Evolutionary conservation across 305 asterid species (phyloP).

Genomic region (Withania somnifera): DNA sequence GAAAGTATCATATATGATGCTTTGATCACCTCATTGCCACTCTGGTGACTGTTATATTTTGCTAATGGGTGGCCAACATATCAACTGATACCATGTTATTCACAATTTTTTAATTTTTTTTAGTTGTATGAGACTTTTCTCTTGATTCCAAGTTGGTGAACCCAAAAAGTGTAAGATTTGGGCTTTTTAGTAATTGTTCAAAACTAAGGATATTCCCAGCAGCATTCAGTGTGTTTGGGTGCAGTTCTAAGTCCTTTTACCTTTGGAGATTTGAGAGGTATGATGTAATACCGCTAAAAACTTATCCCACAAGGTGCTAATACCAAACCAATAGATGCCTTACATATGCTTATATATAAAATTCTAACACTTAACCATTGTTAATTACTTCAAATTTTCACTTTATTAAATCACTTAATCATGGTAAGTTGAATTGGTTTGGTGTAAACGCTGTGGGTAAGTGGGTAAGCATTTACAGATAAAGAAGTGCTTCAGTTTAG

Average conservation of each 20-base stretch:
- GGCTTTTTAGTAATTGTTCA: not conserved
- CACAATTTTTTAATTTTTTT: too few relatives aligned
- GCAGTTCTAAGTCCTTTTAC: not conserved
- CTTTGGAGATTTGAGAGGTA: not conserved
- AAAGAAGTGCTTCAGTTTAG: not conserved
- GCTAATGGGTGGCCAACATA: too few relatives aligned
- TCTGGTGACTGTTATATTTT: not conserved
- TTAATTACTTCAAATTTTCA: too few relatives aligned
- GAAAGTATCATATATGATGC: not conserved
- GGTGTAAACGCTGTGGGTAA: too few relatives aligned
- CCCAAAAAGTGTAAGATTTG: not conserved
- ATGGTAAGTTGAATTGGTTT: too few relatives aligned
- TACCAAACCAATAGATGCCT: too few relatives aligned
- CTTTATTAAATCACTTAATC: too few relatives aligned
- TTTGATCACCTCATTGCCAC: not conserved
- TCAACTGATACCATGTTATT: too few relatives aligned
- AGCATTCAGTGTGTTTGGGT: not conserved
- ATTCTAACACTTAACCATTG: too few relatives aligned
- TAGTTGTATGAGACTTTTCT: not conserved
- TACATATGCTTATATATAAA: too few relatives aligned
- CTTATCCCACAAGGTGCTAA: too few relatives aligned
- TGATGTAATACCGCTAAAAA: not conserved
- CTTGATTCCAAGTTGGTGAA: not conserved
- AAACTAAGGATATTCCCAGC: not conserved
- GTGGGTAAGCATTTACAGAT: too few relatives aligned